Evolutionary conservation across 2,329 filamentous ascomycete genomes (phyloP), one percentile per base, ranked within the genome.

Genomic region (Herpotrichia juniperi): DNA sequence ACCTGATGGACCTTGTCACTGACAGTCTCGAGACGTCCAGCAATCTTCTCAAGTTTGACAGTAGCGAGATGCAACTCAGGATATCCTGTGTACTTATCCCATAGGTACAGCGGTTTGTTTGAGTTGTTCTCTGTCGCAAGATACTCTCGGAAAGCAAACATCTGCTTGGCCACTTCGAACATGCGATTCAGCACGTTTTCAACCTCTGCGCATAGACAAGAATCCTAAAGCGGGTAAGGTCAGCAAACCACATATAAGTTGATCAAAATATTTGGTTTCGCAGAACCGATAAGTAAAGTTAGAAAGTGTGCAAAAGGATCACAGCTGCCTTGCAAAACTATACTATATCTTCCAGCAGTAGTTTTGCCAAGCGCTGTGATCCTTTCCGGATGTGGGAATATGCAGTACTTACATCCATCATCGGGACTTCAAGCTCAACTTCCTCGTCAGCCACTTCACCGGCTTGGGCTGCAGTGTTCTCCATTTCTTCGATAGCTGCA

Each of bases 71-170:
- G 24, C 1, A 62, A 37, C 6, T 17, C 10, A 16, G 22, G 19
- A 14, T 62, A 64, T 30, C 42, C 28, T 5, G 37, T 22, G 42
- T 58, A 62, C 19, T 43, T 54, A 6, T 35, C 11, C 61, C 62
- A 65, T 28, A 50, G 42, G 30, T 57, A 51, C 4, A 63, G 32
- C 10, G 59, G 54, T 46, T 58, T 56, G 24, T 51, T 28, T 5
- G 50, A 16, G 14, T 40, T 16, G 5, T 54, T 48, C 34, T 62
- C 51, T 4, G 19, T 28, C 10, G 48, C 25, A 22, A 61, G 35
- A 11, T 59, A 57, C 12, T 50, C 39, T n/a, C 19, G 22, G 25
- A 61, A 54, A 8, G 35, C 16, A 9, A 17, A 14, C 57, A 63
- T 62, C 19, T 49, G 46, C 10, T 28, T 16, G 11, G 57, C 46